Conservation (phyloP, 2,329 filamentous ascomycete genomes). For the Biscogniauxia sp. region DNA sequence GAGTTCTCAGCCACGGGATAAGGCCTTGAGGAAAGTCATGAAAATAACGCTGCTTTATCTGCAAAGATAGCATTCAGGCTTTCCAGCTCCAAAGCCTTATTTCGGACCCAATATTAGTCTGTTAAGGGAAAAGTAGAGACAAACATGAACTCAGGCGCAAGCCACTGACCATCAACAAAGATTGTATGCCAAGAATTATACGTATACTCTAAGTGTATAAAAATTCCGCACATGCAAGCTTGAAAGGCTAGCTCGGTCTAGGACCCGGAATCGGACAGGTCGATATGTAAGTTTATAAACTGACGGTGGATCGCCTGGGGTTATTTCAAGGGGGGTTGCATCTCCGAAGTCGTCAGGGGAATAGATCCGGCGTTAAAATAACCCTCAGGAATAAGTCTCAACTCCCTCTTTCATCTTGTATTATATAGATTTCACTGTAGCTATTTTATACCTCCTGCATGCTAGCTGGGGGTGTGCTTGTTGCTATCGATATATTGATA, state of each 20-base stretch:
- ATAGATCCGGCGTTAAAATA: neutral
- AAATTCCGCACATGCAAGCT: conserved; percentile 1
- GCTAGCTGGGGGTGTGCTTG: neutral
- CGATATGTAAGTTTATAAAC: conserved; percentile 4
- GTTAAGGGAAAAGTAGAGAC: neutral
- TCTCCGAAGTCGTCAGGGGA: neutral
- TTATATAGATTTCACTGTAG: neutral
- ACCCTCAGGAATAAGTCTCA: neutral
- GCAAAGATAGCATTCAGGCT: neutral
- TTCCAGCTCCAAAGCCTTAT: neutral
- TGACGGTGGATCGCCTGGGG: neutral
- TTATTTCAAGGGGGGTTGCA: conserved; percentile 1
- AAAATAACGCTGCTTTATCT: neutral
- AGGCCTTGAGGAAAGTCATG: too few species aligned
- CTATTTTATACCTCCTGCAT: neutral
- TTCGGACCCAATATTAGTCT: neutral
- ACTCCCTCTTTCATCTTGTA: neutral
- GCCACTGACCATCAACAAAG: neutral
- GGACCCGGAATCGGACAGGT: conserved; percentile 4
- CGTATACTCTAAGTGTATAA: conserved; percentile 1
- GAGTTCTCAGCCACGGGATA: too few species aligned
- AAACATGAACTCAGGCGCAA: conserved; percentile 1
- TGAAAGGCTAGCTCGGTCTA: neutral
- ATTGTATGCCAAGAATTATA: conserved; percentile 4
- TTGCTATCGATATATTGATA: neutral